Base-by-base conservation (phyloP, 2,329 filamentous ascomycete species). In the Fusarium torulosum region DNA sequence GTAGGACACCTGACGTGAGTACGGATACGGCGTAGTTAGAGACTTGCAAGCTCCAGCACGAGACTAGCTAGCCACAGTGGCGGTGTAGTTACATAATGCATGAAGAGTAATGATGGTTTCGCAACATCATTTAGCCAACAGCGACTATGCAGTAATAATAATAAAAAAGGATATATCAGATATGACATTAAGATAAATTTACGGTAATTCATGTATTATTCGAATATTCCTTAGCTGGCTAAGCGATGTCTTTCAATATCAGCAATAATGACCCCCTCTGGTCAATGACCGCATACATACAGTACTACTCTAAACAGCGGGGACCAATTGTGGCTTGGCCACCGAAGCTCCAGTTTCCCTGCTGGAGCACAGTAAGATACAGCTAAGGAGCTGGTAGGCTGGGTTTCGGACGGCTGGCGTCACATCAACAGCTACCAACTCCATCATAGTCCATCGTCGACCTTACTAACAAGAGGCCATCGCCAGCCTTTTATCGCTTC, bases 41-140 rank as follows among this genome's bases (percentile, higher is more conserved):
- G 55, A 60, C 63, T 70, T 66, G 55, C 46, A 66, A 37, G 61
- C 66, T 54, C 51, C 54, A 66, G 71, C 69, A 74, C 67, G 61
- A 65, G 69, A 74, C 61, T 59, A 54, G 49, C 10, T 42, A 67
- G 63, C 67, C 72, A 70, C 61, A 51, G 49, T 63, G 76, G 75
- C 76, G 67, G 75, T 76, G 69, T 57, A 45, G 44, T 74, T 76
- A 75, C 75, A 72, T 76, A 73, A 75, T 66, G 49, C 71, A 59
- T 62, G 68, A 73, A 62, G 40, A 69, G 57, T 62, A 57, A 68
- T 72, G 64, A 69, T 19, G 15, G 7, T 20, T 11, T 33, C 14
- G 13, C 45, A 15, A 25, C 14, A 9, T 10, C 20, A 35, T 20
- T 20, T 4, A 35, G 21, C 35, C n/a, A 15, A 27, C n/a, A 10